Evolutionary conservation across 129 eudicot species (phyloP), one percentile per base, ranked within the genome.

Genomic region (Flaveria sonorensis): DNA sequence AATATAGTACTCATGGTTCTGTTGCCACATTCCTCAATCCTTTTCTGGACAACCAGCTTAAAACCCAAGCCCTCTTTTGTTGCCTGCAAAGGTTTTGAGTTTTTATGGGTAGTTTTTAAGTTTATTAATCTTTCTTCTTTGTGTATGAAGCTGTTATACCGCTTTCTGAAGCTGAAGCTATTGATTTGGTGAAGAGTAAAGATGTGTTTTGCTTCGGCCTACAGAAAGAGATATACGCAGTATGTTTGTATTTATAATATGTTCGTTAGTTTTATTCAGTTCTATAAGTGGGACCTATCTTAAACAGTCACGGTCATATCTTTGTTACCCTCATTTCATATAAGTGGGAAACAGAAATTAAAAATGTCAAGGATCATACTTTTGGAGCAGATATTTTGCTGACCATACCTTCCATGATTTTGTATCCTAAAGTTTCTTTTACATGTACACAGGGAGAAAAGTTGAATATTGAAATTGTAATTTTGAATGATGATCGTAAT

Each of bases 1-100:
- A 97, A 59, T 93, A 90, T 87, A 90, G 98, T 73, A 82, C 98
- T 77, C 98, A 93, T 79, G 98, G 98, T 74, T 90, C 97, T 84
- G 98, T 97, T 82, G 80, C 92, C 24, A 93, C 96, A 40, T 97
- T 93, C 72, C 90, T 93, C 75, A 90, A 88, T 73, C 98, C 98
- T 30, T 93, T 90, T 72, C 79, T 93, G 75, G 98, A 93, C 84
- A 90, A 93, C 86, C 98, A 93, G 81, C 90, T 93, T 50, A 93
- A 90, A 78, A 87, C 98, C 78, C 98, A 97, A 3, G 90, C 82
- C 98, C 98, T 71, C 97, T 90, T 43, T 71, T 93, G 48, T 67
- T 93, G 64, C 98, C 98, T 51, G 91, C 91, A 40, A 56, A 75
- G 98, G 97, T 90, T 47, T 81, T 81, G 28, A 46, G 24, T 62